Conservation (phyloP, 306 rosid genomes). For the Geum urbanum region DNA sequence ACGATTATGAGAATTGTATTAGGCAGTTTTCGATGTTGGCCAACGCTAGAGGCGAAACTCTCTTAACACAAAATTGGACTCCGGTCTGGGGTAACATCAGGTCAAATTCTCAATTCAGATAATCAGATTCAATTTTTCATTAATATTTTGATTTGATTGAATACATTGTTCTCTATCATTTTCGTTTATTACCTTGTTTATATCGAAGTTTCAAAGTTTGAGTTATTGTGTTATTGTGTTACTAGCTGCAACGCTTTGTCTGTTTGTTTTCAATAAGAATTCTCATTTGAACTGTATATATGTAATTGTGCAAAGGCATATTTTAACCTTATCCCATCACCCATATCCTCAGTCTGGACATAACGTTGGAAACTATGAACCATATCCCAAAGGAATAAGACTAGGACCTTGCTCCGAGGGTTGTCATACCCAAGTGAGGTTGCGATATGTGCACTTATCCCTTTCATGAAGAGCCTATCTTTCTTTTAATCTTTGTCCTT, state of each 20-base stretch:
- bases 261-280: background rate
- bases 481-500: too few relatives aligned
- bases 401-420: slow-evolving; percentile 23
- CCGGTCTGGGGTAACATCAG: slow-evolving; percentile 49
- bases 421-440: slow-evolving; percentile 6
- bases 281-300: background rate
- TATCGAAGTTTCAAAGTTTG: background rate
- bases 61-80: slow-evolving; percentile 82
- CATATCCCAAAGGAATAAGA: background rate
- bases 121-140: background rate
- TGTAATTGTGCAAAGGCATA: background rate
- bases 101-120: slow-evolving; percentile 22
- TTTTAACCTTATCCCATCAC: background rate
- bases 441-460: background rate
- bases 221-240: too few relatives aligned
- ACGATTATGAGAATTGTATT: slow-evolving; percentile 31
- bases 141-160: background rate
- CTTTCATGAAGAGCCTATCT: background rate
- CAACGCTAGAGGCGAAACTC: slow-evolving; percentile 54
- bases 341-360: background rate
- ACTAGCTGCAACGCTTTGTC: background rate
- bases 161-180: background rate
- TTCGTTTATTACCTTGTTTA: background rate
- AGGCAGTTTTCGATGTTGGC: slow-evolving; percentile 53
- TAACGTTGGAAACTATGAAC: slow-evolving; percentile 1